A percentile compares a stretch with the other conserved stretches of the same genome.
Evolutionary conservation across 2,329 filamentous ascomycete genomes (phyloP).

Genomic region (Knoxdaviesia proteae): DNA sequence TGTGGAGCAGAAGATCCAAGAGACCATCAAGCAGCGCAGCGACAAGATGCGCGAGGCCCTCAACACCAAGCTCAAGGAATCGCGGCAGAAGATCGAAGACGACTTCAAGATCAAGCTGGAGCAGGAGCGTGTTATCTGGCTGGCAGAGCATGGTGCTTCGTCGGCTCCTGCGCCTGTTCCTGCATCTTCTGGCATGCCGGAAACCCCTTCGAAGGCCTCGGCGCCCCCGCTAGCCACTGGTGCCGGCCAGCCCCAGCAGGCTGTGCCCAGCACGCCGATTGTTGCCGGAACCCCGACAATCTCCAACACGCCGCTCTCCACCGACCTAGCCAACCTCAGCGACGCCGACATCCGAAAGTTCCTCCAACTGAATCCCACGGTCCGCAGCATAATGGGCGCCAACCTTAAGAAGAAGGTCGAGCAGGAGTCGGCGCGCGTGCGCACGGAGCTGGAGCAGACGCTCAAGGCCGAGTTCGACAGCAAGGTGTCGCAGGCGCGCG

Average conservation of each 20-base stretch:
- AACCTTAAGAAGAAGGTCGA: conserved; percentile 54
- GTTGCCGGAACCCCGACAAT: conserved; percentile 12
- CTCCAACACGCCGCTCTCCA: conserved; percentile 24
- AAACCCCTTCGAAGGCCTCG: conserved; percentile 7
- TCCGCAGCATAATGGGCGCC: conserved; percentile 34
- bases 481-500: conserved; percentile 30
- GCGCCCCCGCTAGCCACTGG: conserved; percentile 16
- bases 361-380: conserved; percentile 31
- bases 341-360: conserved; percentile 37
- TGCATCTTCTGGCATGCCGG: not conserved
- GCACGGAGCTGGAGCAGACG: conserved; percentile 27
- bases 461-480: conserved; percentile 27
- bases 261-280: conserved; percentile 15
- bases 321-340: conserved; percentile 7
- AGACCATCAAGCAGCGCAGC: conserved; percentile 41
- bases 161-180: conserved; percentile 7
- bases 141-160: conserved; percentile 25
- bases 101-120: conserved; percentile 30
- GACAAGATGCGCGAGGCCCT: conserved; percentile 49
- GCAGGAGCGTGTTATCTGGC: conserved; percentile 42
- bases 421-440: conserved; percentile 38
- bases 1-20: conserved; percentile 39
- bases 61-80: conserved; percentile 50
- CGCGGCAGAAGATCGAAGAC: conserved; percentile 29
- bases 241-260: conserved; percentile 14